These are phyloP conservation scores for Coleophoma cylindrospora DNA, from an alignment of 2,329 filamentous ascomycete species.

Conservation along the genomic window DNA sequence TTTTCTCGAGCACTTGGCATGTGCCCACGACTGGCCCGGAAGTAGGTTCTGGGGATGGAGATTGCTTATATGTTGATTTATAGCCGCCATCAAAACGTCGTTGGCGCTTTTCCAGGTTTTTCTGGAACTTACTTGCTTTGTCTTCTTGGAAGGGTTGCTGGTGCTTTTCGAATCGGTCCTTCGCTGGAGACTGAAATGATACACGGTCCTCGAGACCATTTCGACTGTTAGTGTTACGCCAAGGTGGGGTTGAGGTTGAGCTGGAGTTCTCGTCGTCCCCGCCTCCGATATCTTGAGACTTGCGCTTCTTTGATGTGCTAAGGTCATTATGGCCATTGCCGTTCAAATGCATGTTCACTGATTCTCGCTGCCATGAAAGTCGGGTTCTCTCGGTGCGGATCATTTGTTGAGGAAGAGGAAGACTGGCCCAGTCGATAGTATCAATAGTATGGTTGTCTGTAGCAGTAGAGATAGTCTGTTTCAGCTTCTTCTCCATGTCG, in stretches of 20 bases:
- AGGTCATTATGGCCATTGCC: conserved; percentile 4
- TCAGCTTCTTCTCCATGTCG: conserved; percentile 82
- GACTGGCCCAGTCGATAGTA: conserved; percentile 73
- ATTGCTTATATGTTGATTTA: conserved; percentile 45
- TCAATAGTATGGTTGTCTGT: conserved; percentile 69
- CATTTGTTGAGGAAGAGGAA: conserved; percentile 82
- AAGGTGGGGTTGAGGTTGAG: conserved; percentile 53
- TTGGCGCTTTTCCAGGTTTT: conserved; percentile 80
- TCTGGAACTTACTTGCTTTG: conserved; percentile 80
- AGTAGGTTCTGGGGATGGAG: conserved; percentile 51
- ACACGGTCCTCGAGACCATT: conserved; percentile 68
- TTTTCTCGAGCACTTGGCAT: conserved; percentile 82
- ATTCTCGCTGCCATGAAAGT: conserved; percentile 27
- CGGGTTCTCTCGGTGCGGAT: conserved; percentile 62
- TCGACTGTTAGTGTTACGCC: conserved; percentile 64
- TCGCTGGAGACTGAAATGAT: conserved; percentile 35
- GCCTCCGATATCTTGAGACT: conserved; percentile 63
- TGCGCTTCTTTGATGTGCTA: conserved; percentile 65
- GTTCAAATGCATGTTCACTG: conserved; percentile 16
- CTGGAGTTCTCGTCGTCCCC: conserved; percentile 40
- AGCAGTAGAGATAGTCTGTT: conserved; percentile 76
- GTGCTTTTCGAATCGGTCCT: conserved; percentile 36
- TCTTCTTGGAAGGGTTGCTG: conserved; percentile 41
- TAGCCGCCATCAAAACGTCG: conserved; percentile 76
- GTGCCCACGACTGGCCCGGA: conserved; percentile 78